Percentiles rank a stretch among this genome's conserved stretches.
Evolutionary conservation across 208 protist species (phyloP).

Genomic region (Acanthamoeba castellanii): DNA sequence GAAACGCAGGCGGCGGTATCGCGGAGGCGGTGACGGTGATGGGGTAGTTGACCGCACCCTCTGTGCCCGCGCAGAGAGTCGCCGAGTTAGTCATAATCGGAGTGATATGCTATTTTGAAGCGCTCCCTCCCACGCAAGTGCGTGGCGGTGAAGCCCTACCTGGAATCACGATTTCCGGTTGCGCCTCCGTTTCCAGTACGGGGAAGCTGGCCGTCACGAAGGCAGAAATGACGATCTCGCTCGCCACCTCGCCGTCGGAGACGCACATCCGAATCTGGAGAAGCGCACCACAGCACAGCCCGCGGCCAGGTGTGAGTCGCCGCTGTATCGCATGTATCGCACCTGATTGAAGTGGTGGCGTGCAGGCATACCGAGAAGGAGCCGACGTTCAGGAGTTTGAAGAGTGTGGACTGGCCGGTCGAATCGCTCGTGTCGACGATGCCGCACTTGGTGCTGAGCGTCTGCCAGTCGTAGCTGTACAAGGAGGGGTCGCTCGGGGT

Average conservation of each 20-base stretch:
- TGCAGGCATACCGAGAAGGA: constrained; percentile 19
- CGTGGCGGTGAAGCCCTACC: not conserved
- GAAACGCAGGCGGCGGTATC: constrained; percentile 10
- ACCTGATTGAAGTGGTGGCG: not conserved
- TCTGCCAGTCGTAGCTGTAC: not conserved
- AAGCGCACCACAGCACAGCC: not conserved
- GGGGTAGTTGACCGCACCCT: constrained; percentile 32
- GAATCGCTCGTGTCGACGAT: constrained; percentile 23
- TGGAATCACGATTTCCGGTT: not conserved
- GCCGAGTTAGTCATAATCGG: not conserved
- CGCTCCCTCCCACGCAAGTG: not conserved
- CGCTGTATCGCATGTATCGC: not conserved
- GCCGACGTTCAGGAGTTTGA: constrained; percentile 3
- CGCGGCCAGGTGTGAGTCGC: not conserved
- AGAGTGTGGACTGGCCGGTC: not conserved
- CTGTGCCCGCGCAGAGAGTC: not conserved
- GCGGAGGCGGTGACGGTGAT: not conserved
- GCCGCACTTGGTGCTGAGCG: constrained; percentile 50
- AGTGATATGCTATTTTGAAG: not conserved
- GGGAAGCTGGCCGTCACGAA: constrained; percentile 19
- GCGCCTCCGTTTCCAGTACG: not conserved
- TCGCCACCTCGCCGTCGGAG: constrained; percentile 18
- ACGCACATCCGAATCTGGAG: constrained; percentile 7
- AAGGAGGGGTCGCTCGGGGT: not conserved
- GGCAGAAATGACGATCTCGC: constrained; percentile 24